phyloP scores from a whole-genome alignment of 1,139 yeast genomes.

The Nadsonia commutata region DNA sequence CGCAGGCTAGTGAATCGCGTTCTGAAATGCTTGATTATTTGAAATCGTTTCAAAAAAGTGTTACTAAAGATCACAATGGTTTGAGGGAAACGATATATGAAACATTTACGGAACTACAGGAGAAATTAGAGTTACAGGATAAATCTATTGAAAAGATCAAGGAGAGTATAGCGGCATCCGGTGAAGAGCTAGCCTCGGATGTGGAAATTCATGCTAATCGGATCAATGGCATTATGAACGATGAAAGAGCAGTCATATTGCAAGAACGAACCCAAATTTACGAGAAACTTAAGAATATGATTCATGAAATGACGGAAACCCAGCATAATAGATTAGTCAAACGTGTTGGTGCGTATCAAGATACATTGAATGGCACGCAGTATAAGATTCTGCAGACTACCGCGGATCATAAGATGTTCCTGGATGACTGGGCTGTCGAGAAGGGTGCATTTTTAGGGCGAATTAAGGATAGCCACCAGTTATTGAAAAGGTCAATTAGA shows the following conservation, averaged over 20 bases:
- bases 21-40: not conserved
- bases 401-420: not conserved
- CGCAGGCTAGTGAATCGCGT: not conserved
- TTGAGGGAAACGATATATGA: not conserved
- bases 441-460: not conserved
- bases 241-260: not conserved
- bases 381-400: not conserved
- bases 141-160: not conserved
- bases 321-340: not conserved
- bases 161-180: not conserved
- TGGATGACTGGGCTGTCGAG: not conserved
- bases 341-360: not conserved
- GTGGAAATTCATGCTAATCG: not conserved
- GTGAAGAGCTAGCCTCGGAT: not conserved
- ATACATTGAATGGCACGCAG: not conserved
- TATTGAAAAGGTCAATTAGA: not conserved
- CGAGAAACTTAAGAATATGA: not conserved
- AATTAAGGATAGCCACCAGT: not conserved
- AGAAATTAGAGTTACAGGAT: not conserved
- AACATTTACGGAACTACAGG: not conserved
- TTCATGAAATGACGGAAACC: not conserved
- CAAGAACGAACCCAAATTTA: not conserved
- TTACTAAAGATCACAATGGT: not conserved
- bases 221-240: not conserved
- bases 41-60: not conserved